phyloP scores from a whole-genome alignment of 129 eudicot genomes.

The Oenanthe sinensis region DNA sequence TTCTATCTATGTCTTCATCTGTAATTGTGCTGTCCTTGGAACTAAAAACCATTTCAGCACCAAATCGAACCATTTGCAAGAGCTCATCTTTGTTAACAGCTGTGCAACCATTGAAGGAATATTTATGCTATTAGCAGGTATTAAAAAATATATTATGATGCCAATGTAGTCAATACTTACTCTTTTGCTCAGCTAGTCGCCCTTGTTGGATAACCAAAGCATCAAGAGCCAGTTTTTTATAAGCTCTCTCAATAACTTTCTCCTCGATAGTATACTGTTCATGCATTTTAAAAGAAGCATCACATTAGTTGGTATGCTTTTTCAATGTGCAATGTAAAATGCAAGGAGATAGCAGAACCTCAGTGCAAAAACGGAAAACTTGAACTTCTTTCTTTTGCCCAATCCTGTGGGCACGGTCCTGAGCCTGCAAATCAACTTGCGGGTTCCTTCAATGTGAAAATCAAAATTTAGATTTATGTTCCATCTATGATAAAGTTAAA shows the following conservation, averaged over 20 bases:
- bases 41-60: slow-evolving; percentile 99
- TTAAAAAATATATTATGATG: neutral
- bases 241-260: slow-evolving; percentile 98
- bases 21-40: slow-evolving; percentile 98
- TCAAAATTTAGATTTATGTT: neutral
- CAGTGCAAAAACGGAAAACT: slow-evolving; percentile 97
- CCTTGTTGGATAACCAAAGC: slow-evolving; percentile 99
- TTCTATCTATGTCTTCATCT: slow-evolving; percentile 94
- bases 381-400: slow-evolving; percentile 99
- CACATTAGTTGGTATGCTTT: slow-evolving; percentile 5
- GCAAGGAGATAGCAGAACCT: slow-evolving; percentile 37
- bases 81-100: slow-evolving; percentile 99
- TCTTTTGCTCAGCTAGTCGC: slow-evolving; percentile 91
- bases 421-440: slow-evolving; percentile 98
- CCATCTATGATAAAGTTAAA: slow-evolving; percentile 2
- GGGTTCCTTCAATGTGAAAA: slow-evolving; percentile 64
- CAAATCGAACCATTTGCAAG: slow-evolving; percentile 97
- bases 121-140: neutral
- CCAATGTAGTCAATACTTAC: slow-evolving; percentile 29
- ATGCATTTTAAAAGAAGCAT: slow-evolving; percentile 8
- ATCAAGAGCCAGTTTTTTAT: slow-evolving; percentile 98
- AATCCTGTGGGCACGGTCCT: slow-evolving; percentile 98
- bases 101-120: slow-evolving; percentile 20
- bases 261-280: slow-evolving; percentile 90
- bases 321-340: slow-evolving; percentile 10